These are phyloP conservation scores for Fusarium concolor DNA, from an alignment of 2,329 filamentous ascomycete genomes.

Conservation along the genomic window DNA sequence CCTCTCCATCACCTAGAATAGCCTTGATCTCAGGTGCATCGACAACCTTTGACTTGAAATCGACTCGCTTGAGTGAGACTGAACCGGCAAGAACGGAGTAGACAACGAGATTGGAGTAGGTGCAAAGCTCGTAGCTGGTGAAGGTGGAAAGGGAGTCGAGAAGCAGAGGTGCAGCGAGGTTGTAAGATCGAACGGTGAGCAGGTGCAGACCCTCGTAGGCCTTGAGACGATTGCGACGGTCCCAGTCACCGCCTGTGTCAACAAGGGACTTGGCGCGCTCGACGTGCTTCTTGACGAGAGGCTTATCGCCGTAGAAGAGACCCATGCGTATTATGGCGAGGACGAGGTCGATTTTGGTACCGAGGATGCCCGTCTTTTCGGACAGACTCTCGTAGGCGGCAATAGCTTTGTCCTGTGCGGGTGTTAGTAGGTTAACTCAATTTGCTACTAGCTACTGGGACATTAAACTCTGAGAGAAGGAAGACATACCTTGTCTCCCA, in stretches of 20 bases:
- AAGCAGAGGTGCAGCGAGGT: slow-evolving; percentile 87
- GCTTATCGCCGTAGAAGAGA: slow-evolving; percentile 94
- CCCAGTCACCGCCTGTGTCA: slow-evolving; percentile 97
- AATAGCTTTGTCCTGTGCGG: slow-evolving; percentile 86
- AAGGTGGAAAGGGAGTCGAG: slow-evolving; percentile 98
- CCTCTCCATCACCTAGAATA: slow-evolving; percentile 89
- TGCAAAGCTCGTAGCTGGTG: slow-evolving; percentile 98
- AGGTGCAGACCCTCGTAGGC: slow-evolving; percentile 96
- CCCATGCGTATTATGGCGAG: slow-evolving; percentile 96
- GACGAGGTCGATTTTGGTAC: slow-evolving; percentile 96
- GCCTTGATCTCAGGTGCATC: slow-evolving; percentile 99
- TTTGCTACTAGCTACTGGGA: not conserved
- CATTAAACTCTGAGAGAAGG: not conserved
- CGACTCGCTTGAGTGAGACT: slow-evolving; percentile 92
- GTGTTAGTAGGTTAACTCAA: slow-evolving; percentile 27
- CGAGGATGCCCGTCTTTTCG: slow-evolving; percentile 96
- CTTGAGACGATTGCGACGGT: slow-evolving; percentile 97
- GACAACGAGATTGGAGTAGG: slow-evolving; percentile 92
- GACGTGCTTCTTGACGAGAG: slow-evolving; percentile 92
- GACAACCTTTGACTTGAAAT: slow-evolving; percentile 99
- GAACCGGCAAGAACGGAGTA: slow-evolving; percentile 96
- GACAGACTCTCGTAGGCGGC: slow-evolving; percentile 92
- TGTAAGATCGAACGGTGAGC: slow-evolving; percentile 91
- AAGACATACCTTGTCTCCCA: slow-evolving; percentile 86
- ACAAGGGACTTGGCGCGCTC: slow-evolving; percentile 91